Base-by-base conservation (phyloP, 768 basidiomycete species). In the Gymnopilus junonius region DNA sequence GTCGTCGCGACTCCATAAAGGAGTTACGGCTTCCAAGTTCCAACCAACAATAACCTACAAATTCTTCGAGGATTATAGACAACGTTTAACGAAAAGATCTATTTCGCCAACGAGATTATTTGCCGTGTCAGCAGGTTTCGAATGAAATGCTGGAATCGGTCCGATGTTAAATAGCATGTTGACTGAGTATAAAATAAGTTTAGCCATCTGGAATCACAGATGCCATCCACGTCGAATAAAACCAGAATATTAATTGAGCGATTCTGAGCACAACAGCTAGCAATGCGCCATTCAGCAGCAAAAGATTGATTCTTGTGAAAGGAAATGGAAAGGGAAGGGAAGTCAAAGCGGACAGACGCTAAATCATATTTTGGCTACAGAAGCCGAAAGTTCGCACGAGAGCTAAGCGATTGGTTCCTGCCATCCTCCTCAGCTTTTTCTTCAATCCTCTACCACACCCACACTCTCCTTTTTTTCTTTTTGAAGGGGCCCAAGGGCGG, bases 401-500 rank as follows among this genome's bases (percentile, higher is more conserved):
- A 20, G 31, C 34, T 27, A 53, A 35, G 29, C 51, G 37, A 50
- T 14, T 51, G 48, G 51, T 61, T 46, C 37, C 45, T 54, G 54
- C 63, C 63, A 64, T 59, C 63, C 63, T 59, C 63, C 63, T 54
- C 58, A 59, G 58, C 51, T 58, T 54, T 58, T 58, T 64, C 62
- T 45, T 53, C 27, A 64, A 64, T 59, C 59, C 58, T 55, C 58
- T 58, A 32, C 58, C 58, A 43, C 35, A 21, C 39, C 53, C 48
- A 21, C 25, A 27, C 43, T 59, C 43, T 51, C 48, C 17, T 53
- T 51, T 21, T 59, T 58, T 59, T 31, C 39, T n/a, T 43, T 39
- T 46, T 31, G 34, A 35, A 54, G 32, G 43, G 39, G 11, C 31
- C 40, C 51, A 50, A 25, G 42, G 35, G 59, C 51, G 59, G 58